phyloP scores from a whole-genome alignment of 495 filamentous ascomycete genomes.

The Neurospora sp. region DNA sequence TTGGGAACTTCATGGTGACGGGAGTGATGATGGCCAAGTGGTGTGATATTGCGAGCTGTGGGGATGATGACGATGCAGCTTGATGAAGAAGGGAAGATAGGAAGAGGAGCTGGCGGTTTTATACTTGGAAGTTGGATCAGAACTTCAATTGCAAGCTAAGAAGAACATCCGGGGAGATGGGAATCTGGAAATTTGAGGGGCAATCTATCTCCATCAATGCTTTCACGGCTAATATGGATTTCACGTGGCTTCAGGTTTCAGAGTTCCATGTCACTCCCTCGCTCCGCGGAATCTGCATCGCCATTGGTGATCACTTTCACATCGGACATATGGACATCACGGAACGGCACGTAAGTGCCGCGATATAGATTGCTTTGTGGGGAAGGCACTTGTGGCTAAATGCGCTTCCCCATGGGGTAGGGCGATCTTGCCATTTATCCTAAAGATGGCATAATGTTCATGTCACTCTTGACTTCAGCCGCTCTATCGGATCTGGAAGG shows the following conservation, averaged over 20 bases:
- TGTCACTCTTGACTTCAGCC: not conserved
- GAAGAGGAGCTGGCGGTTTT: too few species aligned
- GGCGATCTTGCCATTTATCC: not conserved
- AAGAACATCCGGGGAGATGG: too few species aligned
- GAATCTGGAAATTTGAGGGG: not conserved
- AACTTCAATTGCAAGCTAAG: too few species aligned
- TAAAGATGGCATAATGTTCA: not conserved
- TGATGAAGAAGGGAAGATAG: too few species aligned
- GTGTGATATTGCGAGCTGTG: too few species aligned
- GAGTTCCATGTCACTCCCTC: not conserved
- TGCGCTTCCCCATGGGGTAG: not conserved
- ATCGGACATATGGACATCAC: not conserved
- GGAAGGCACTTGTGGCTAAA: not conserved
- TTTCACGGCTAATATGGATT: not conserved
- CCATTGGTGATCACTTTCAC: not conserved
- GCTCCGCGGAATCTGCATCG: not conserved
- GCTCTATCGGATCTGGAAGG: not conserved
- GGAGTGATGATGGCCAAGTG: not conserved
- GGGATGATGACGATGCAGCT: too few species aligned
- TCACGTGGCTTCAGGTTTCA: not conserved
- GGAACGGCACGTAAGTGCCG: not conserved
- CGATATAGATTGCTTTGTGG: not conserved
- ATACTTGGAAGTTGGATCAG: too few species aligned
- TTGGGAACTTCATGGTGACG: constrained; percentile 16
- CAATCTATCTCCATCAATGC: not conserved